Percentiles rank a stretch among this genome's conserved stretches.
phyloP scores from a whole-genome alignment of 2,329 filamentous ascomycete genomes.

The Tetracladium maxilliforme region DNA sequence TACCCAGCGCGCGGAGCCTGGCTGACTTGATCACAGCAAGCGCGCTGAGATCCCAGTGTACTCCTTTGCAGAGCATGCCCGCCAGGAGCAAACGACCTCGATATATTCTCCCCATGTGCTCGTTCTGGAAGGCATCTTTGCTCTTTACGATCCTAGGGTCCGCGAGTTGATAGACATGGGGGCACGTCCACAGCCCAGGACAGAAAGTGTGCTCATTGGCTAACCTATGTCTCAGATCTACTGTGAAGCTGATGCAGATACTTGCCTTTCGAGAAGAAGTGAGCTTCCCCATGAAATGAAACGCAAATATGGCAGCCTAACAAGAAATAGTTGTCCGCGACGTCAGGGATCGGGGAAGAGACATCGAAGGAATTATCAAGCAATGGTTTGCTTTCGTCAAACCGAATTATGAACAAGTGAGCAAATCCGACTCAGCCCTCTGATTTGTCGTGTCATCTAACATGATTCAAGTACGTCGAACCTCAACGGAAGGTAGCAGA shows the following conservation, averaged over 20 bases:
- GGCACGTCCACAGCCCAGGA: constrained; percentile 25
- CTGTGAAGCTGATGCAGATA: constrained; percentile 88
- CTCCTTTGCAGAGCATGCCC: constrained; percentile 83
- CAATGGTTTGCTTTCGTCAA: constrained; percentile 97
- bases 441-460: too few relatives aligned
- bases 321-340: constrained; percentile 51
- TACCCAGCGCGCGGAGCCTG: too few relatives aligned
- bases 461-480: constrained; percentile 85
- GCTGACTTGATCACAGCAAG: too few relatives aligned
- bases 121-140: constrained; percentile 91
- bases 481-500: constrained; percentile 77
- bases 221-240: constrained; percentile 49
- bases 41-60: constrained; percentile 88
- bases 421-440: too few relatives aligned
- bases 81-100: constrained; percentile 63
- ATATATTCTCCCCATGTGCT: constrained; percentile 96
- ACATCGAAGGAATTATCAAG: constrained; percentile 91
- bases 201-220: not conserved
- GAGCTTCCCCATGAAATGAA: constrained; percentile 17
- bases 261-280: constrained; percentile 83
- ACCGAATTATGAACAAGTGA: constrained; percentile 89
- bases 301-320: constrained; percentile 5
- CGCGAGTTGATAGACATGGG: constrained; percentile 83
- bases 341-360: constrained; percentile 75
- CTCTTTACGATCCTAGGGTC: constrained; percentile 76